These are phyloP conservation scores for Syncephalis fuscata DNA, from an alignment of 371 early-diverging fungal genomes.

Conservation along the genomic window DNA sequence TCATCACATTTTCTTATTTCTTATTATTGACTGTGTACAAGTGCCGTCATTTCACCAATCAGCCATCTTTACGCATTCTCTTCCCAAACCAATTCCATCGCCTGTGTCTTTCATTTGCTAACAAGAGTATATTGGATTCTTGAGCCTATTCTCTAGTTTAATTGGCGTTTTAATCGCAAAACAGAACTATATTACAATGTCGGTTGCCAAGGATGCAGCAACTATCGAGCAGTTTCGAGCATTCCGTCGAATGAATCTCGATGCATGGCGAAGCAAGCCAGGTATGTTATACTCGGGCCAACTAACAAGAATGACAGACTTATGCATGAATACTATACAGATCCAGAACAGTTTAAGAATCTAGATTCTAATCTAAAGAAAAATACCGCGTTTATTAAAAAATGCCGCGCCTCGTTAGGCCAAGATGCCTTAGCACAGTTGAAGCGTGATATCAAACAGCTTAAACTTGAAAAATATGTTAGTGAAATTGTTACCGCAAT, in stretches of 20 bases:
- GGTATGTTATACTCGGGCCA: not conserved
- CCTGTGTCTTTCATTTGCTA: too few relatives aligned
- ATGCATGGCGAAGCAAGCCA: not conserved
- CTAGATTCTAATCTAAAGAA: constrained; percentile 94
- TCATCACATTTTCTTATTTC: too few relatives aligned
- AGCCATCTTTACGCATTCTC: too few relatives aligned
- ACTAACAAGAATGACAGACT: not conserved
- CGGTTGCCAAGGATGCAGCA: too few relatives aligned
- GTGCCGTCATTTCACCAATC: too few relatives aligned
- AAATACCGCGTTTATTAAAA: constrained; percentile 88
- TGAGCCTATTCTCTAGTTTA: too few relatives aligned
- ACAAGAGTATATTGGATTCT: too few relatives aligned
- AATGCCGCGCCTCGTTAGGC: constrained; percentile 67
- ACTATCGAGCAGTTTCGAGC: not conserved
- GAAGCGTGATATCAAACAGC: constrained; percentile 61
- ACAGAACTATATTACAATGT: too few relatives aligned
- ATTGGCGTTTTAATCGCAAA: too few relatives aligned
- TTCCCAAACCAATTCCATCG: too few relatives aligned
- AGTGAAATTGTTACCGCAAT: constrained; percentile 78
- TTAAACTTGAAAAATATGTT: constrained; percentile 92
- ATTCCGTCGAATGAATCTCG: not conserved
- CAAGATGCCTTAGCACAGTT: constrained; percentile 51
- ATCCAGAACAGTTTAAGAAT: constrained; percentile 19
- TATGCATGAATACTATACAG: constrained; percentile 5
- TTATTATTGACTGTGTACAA: too few relatives aligned